phyloP scores from a whole-genome alignment of 1,284 basidiomycete species.

The Porogramme epimiltina region DNA sequence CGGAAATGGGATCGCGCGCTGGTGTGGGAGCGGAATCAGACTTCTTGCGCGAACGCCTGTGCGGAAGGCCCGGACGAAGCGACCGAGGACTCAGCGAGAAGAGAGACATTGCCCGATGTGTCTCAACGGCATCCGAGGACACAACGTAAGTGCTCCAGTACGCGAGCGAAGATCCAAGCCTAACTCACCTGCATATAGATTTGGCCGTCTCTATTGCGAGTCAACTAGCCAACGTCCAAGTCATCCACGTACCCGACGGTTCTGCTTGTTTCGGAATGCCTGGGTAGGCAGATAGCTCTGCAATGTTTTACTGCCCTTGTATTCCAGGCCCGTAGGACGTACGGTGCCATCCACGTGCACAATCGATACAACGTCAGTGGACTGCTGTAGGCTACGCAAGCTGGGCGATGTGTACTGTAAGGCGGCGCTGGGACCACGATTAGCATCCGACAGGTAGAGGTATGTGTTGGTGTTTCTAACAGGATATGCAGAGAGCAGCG shows the following conservation, averaged over 20 bases:
- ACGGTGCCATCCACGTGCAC: slow-evolving; percentile 7
- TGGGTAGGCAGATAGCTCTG: not conserved
- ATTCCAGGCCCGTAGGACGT: slow-evolving; percentile 9
- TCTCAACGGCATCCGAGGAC: slow-evolving; percentile 4
- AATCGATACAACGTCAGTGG: slow-evolving; percentile 18
- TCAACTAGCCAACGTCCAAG: too few species aligned
- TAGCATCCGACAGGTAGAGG: slow-evolving; percentile 22
- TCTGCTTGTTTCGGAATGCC: not conserved
- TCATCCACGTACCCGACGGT: slow-evolving; percentile 6
- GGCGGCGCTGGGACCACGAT: slow-evolving; percentile 23
- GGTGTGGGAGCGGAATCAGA: slow-evolving; percentile 10
- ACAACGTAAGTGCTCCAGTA: slow-evolving; percentile 2
- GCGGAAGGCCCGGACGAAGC: not conserved
- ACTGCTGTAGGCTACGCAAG: slow-evolving; percentile 16
- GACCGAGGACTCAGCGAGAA: not conserved
- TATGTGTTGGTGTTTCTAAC: slow-evolving; percentile 13
- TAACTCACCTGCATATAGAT: slow-evolving; percentile 10
- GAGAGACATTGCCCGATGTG: slow-evolving; percentile 7
- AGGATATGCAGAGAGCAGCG: slow-evolving; percentile 14
- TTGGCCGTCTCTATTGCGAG: too few species aligned
- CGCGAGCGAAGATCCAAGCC: not conserved
- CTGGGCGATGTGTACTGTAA: slow-evolving; percentile 20
- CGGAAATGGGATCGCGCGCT: slow-evolving; percentile 20
- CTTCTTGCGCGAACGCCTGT: not conserved
- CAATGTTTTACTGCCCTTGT: slow-evolving; percentile 17